These are phyloP conservation scores for Didymella keratinophila DNA, from an alignment of 2,329 filamentous ascomycete species.

Conservation along the genomic window DNA sequence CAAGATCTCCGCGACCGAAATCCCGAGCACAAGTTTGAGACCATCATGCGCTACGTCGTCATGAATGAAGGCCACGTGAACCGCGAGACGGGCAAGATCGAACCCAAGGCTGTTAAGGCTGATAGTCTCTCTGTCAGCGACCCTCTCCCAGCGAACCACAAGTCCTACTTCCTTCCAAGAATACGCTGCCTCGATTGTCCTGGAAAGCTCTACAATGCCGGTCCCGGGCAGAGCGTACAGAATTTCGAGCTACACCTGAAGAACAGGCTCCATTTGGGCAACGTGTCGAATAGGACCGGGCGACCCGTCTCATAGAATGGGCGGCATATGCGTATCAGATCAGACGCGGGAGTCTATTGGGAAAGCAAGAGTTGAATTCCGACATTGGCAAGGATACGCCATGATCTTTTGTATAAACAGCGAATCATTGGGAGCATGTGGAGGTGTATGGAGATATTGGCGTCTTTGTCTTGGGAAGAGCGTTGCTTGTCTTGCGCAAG, in stretches of 20 bases:
- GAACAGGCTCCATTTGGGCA: constrained; percentile 72
- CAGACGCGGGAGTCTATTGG: not conserved
- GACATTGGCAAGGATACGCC: constrained; percentile 5
- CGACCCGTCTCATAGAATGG: constrained; percentile 19
- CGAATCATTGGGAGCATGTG: constrained; percentile 8
- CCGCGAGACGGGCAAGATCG: constrained; percentile 64
- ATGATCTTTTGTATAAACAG: constrained; percentile 29
- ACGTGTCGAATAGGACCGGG: constrained; percentile 46
- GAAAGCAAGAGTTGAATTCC: not conserved
- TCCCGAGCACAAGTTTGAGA: constrained; percentile 84
- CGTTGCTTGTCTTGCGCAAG: not conserved
- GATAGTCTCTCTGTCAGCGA: constrained; percentile 57
- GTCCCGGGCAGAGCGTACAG: constrained; percentile 81
- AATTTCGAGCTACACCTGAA: constrained; percentile 94
- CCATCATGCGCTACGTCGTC: constrained; percentile 87
- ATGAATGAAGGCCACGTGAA: constrained; percentile 65
- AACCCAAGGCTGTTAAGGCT: constrained; percentile 61
- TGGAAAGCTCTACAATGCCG: constrained; percentile 91
- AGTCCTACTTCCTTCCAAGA: constrained; percentile 84
- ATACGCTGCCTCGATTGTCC: constrained; percentile 94
- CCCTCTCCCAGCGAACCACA: constrained; percentile 68
- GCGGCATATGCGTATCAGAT: not conserved
- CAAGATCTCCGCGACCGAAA: constrained; percentile 73
- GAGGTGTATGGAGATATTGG: constrained; percentile 28
- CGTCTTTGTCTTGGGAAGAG: constrained; percentile 25